These are phyloP conservation scores for Isabelozyma rhagii DNA, from an alignment of 805 yeast genomes.

Conservation along the genomic window DNA sequence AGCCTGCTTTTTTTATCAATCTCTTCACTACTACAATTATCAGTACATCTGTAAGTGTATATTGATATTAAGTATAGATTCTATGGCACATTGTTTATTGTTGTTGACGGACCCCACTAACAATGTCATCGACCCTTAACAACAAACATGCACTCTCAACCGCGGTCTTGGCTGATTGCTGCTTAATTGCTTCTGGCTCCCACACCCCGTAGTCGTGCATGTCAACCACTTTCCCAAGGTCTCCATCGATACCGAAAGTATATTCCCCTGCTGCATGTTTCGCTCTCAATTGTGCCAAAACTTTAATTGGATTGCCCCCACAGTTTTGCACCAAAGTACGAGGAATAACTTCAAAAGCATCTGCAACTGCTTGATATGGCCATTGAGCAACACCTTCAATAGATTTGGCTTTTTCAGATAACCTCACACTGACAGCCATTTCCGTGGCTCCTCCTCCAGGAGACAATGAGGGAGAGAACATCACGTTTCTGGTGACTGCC, in stretches of 20 bases:
- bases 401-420: conserved; percentile 86
- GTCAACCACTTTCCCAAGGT: conserved; percentile 87
- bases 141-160: conserved; percentile 94
- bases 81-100: conserved; percentile 5
- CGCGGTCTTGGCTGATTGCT: conserved; percentile 96
- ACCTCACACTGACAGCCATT: conserved; percentile 90
- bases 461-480: conserved; percentile 88
- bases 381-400: conserved; percentile 95
- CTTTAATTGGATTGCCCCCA: conserved; percentile 93
- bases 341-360: conserved; percentile 97
- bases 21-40: no score
- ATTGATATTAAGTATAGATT: not conserved
- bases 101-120: conserved; percentile 81
- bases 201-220: conserved; percentile 96
- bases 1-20: no score
- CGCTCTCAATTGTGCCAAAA: conserved; percentile 88
- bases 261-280: conserved; percentile 88
- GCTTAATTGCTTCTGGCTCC: conserved; percentile 99
- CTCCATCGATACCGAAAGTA: conserved; percentile 94
- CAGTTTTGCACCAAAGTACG: conserved; percentile 96
- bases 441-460: conserved; percentile 99
- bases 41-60: no score
- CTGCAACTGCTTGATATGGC: conserved; percentile 99
- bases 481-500: conserved; percentile 94
- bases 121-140: conserved; percentile 95